These are phyloP conservation scores for Puya raimondii DNA, from an alignment of 176 grass and related monocot species.

Conservation along the genomic window DNA sequence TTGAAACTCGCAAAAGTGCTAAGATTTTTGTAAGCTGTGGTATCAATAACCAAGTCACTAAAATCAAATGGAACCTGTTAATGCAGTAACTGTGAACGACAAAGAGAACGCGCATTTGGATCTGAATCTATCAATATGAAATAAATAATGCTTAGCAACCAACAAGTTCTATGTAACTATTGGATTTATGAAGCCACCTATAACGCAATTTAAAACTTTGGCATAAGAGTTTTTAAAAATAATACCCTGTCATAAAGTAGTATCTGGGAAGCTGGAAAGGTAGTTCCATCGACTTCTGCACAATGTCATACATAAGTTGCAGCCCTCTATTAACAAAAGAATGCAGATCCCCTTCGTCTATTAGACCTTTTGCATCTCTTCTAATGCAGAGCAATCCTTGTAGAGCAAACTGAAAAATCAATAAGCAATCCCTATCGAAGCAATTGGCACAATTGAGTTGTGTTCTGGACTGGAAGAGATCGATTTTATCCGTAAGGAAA, in stretches of 20 bases:
- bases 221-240: background rate
- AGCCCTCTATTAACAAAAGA: conserved; percentile 34
- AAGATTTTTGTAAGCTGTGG: background rate
- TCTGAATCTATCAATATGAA: background rate
- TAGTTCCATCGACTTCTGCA: conserved; percentile 46
- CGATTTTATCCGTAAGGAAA: conserved; percentile 21
- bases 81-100: background rate
- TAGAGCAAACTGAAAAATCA: conserved; percentile 50
- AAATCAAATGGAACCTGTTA: background rate
- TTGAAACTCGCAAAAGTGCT: background rate
- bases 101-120: background rate
- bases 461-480: conserved; percentile 22
- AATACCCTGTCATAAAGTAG: conserved; percentile 74
- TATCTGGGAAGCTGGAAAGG: conserved; percentile 66
- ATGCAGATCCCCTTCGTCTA: conserved; percentile 17
- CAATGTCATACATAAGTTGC: conserved; percentile 46
- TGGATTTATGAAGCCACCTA: background rate
- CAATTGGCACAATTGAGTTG: conserved; percentile 22
- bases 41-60: background rate
- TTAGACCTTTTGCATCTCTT: conserved; percentile 26
- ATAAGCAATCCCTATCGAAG: conserved; percentile 32
- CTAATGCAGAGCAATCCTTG: conserved; percentile 26
- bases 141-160: background rate
- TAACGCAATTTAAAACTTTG: conserved; percentile 9
- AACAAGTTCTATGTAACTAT: background rate